phyloP scores from a whole-genome alignment of 768 basidiomycete species.

The Hortiboletus campestris region DNA sequence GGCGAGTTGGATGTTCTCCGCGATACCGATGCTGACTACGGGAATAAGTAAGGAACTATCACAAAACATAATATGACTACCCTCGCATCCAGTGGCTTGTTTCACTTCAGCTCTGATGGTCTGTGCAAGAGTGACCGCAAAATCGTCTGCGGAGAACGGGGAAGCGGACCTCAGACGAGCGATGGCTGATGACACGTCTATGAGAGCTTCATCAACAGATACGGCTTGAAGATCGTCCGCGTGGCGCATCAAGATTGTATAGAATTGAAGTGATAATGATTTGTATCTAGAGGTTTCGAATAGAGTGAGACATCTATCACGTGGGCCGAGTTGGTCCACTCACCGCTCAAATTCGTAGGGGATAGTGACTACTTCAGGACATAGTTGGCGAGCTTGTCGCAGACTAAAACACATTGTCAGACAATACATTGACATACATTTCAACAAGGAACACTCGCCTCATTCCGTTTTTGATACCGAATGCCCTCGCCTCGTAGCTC shows the following conservation, averaged over 20 bases:
- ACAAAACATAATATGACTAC: conserved; percentile 35
- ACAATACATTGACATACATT: neutral
- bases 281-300: conserved; percentile 62
- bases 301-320: neutral
- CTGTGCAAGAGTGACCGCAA: conserved; percentile 78
- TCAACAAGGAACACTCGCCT: conserved; percentile 50
- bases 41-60: neutral
- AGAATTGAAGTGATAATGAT: conserved; percentile 80
- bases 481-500: conserved; percentile 88
- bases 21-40: conserved; percentile 87
- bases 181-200: conserved; percentile 76
- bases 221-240: conserved; percentile 94
- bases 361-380: conserved; percentile 69
- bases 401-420: conserved; percentile 44
- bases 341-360: conserved; percentile 93
- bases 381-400: conserved; percentile 75
- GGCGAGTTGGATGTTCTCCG: conserved; percentile 89
- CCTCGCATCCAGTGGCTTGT: conserved; percentile 81
- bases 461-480: conserved; percentile 94
- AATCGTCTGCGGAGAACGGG: conserved; percentile 41
- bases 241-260: conserved; percentile 86
- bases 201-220: conserved; percentile 92
- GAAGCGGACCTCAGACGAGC: conserved; percentile 32
- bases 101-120: conserved; percentile 74
- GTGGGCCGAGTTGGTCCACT: conserved; percentile 14